Conservation (phyloP, 345 rosid genomes). For the Reutealis trisperma region DNA sequence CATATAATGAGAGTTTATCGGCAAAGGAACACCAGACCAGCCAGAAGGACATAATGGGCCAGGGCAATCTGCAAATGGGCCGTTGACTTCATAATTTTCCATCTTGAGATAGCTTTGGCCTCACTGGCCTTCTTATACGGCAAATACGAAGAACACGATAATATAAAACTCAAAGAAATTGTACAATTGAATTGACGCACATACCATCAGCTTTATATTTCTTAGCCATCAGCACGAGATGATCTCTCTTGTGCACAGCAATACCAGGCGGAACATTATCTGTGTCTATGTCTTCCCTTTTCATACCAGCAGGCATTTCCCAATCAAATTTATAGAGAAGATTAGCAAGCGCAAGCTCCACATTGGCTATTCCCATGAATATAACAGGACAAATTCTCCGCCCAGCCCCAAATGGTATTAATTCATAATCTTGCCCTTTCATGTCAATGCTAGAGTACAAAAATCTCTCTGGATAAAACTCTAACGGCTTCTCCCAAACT, state of each 20-base stretch:
- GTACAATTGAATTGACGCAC: too few species aligned
- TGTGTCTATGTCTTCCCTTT: neutral
- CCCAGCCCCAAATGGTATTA: neutral
- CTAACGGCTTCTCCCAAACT: neutral
- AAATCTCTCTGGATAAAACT: constrained; percentile 9
- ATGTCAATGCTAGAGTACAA: neutral
- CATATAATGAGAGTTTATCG: too few species aligned
- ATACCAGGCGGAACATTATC: neutral
- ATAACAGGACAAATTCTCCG: constrained; percentile 7
- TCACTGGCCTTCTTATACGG: too few species aligned
- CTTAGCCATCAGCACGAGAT: neutral
- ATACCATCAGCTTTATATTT: too few species aligned
- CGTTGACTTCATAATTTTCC: too few species aligned
- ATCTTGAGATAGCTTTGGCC: too few species aligned
- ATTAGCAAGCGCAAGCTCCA: constrained; percentile 9
- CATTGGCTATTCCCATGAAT: neutral
- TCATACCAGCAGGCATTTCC: constrained; percentile 10
- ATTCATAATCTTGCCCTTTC: constrained; percentile 1
- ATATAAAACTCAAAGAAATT: too few species aligned
- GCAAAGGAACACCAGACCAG: too few species aligned
- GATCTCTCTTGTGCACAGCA: neutral
- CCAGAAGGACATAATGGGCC: too few species aligned
- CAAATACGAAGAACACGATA: too few species aligned
- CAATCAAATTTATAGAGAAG: constrained; percentile 3
- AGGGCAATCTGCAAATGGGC: too few species aligned